phyloP scores from a whole-genome alignment of 169 alveolate species.

The Haemoproteus tartakovskyi region DNA sequence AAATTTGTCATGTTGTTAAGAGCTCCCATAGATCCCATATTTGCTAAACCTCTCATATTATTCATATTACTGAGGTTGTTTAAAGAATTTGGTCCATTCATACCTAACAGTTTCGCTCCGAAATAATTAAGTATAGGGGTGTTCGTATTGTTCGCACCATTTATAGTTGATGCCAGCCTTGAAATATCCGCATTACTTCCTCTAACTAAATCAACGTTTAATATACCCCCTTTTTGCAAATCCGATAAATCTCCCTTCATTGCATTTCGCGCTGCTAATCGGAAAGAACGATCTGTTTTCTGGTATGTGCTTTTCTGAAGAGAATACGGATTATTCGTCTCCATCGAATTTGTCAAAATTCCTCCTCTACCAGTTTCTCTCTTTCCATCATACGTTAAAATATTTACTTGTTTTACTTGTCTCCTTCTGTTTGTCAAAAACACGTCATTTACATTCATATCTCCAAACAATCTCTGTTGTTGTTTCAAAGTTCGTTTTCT shows the following conservation, averaged over 20 bases:
- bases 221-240: slow-evolving; percentile 4
- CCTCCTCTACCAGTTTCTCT: background rate
- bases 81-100: background rate
- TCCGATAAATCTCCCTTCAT: slow-evolving; percentile 13
- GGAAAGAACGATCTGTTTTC: slow-evolving; percentile 41
- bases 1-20: no score
- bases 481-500: slow-evolving; percentile 48
- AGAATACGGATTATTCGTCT: slow-evolving; percentile 36
- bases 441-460: slow-evolving; percentile 11
- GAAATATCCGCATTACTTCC: no score
- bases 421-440: slow-evolving; percentile 21
- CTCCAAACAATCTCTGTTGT: slow-evolving; percentile 21
- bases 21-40: no score
- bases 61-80: no score
- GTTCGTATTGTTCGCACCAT: no score
- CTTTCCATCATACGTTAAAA: slow-evolving; percentile 22
- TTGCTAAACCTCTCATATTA: no score
- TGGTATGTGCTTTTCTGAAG: slow-evolving; percentile 26
- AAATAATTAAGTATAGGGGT: no score
- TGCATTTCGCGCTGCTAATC: slow-evolving; percentile 65
- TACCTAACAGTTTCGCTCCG: background rate
- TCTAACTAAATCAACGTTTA: no score
- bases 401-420: slow-evolving; percentile 45
- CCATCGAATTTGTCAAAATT: background rate
- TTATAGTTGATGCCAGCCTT: no score